A percentile compares a stretch with the other conserved stretches of the same genome.
phyloP scores from a whole-genome alignment of 768 basidiomycete species.

The Trametes meyenii region DNA sequence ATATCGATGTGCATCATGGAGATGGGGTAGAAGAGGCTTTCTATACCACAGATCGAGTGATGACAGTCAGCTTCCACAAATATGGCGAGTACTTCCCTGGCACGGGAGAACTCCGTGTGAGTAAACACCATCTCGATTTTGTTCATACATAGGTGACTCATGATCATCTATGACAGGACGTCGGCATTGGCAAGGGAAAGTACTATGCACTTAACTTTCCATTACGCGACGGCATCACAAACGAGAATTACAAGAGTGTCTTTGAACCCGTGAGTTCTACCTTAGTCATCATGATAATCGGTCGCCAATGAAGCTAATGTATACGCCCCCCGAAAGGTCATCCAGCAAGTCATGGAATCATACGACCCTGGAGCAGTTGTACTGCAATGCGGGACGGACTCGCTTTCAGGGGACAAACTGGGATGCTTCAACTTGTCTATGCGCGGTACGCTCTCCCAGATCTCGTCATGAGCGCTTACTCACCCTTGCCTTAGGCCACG shows the following conservation, averaged over 20 bases:
- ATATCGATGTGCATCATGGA: constrained; percentile 98
- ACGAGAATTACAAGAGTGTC: constrained; percentile 92
- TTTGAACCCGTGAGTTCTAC: constrained; percentile 82
- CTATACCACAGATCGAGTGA: constrained; percentile 97
- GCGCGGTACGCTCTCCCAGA: constrained; percentile 56
- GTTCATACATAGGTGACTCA: not conserved
- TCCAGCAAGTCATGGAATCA: constrained; percentile 89
- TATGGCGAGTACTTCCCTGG: constrained; percentile 99
- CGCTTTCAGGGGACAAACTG: constrained; percentile 92
- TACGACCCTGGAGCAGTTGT: constrained; percentile 96
- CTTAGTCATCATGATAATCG: not conserved
- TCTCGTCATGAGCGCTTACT: not conserved
- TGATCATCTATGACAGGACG: constrained; percentile 56
- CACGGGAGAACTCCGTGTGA: constrained; percentile 91
- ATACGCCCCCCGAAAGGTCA: constrained; percentile 58
- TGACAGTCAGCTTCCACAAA: constrained; percentile 98
- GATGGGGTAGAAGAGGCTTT: constrained; percentile 99
- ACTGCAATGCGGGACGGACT: constrained; percentile 96
- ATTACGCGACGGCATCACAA: constrained; percentile 90
- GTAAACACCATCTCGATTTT: constrained; percentile 28
- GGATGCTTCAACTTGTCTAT: constrained; percentile 97
- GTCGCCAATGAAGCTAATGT: not conserved
- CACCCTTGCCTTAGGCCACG: constrained; percentile 69
- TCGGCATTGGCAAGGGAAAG: constrained; percentile 92
- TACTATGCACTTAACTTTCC: constrained; percentile 95